Evolutionary conservation across 1,284 basidiomycete species (phyloP).

Genomic region (Lentinula novae-zelandiae): DNA sequence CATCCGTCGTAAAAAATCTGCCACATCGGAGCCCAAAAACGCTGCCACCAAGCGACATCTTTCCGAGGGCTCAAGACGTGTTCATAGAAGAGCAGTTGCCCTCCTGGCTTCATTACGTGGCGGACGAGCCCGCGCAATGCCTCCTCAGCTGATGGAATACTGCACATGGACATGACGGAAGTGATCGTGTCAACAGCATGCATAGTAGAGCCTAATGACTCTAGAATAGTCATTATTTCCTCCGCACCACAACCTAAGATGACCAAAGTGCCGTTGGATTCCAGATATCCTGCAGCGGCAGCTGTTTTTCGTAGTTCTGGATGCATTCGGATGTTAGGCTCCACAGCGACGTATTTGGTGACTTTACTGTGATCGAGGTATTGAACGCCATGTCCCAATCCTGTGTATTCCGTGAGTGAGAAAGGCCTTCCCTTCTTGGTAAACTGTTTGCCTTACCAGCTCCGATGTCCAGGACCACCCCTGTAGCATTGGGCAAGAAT

Average conservation of each 20-base stretch:
- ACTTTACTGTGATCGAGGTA: conserved; percentile 56
- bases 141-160: conserved; percentile 35
- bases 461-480: conserved; percentile 66
- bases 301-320: conserved; percentile 45
- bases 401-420: neutral
- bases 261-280: conserved; percentile 37
- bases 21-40: conserved; percentile 69
- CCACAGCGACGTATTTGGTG: conserved; percentile 63
- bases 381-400: conserved; percentile 47
- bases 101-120: conserved; percentile 40
- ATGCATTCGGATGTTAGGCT: conserved; percentile 67
- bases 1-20: conserved; percentile 54
- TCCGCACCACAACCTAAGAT: conserved; percentile 43
- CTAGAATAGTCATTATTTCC: conserved; percentile 35
- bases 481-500: conserved; percentile 46
- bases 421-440: neutral
- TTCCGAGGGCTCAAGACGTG: conserved; percentile 37
- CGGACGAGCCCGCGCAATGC: conserved; percentile 31
- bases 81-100: conserved; percentile 45
- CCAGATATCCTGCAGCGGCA: conserved; percentile 47
- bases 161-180: conserved; percentile 44
- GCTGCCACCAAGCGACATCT: conserved; percentile 55
- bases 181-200: conserved; percentile 39
- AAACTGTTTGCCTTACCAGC: conserved; percentile 43
- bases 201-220: conserved; percentile 13